Conservation (phyloP, 2,329 filamentous ascomycete genomes). For the Metarhizium humberi region DNA sequence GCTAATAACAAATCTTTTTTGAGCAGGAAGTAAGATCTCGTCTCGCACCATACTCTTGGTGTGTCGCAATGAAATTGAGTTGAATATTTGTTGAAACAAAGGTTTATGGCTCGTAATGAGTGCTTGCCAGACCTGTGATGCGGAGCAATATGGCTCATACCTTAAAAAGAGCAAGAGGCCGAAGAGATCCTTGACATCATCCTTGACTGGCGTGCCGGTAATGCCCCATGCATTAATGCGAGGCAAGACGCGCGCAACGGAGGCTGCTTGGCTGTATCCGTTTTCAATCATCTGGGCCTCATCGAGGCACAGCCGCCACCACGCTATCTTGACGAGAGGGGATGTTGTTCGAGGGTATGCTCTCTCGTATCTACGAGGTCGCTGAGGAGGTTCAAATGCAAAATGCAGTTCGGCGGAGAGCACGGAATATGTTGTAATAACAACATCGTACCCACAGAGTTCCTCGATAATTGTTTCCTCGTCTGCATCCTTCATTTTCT, state of each 20-base stretch:
- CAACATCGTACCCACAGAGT: slow-evolving; percentile 45
- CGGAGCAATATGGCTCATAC: slow-evolving; percentile 65
- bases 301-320: slow-evolving; percentile 76
- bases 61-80: slow-evolving; percentile 67
- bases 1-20: slow-evolving; percentile 79
- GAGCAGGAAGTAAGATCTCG: slow-evolving; percentile 70
- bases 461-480: slow-evolving; percentile 31
- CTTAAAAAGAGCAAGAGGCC: slow-evolving; percentile 75
- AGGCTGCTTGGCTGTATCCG: slow-evolving; percentile 74
- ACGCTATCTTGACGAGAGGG: slow-evolving; percentile 70
- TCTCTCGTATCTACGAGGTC: slow-evolving; percentile 55
- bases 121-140: slow-evolving; percentile 55
- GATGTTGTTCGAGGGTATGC: slow-evolving; percentile 60
- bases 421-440: slow-evolving; percentile 58
- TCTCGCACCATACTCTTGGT: slow-evolving; percentile 73
- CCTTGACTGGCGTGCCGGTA: slow-evolving; percentile 77
- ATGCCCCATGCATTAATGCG: slow-evolving; percentile 86
- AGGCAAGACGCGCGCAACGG: slow-evolving; percentile 70
- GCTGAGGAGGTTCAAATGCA: slow-evolving; percentile 58
- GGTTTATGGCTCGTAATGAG: slow-evolving; percentile 52
- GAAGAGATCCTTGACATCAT: slow-evolving; percentile 66
- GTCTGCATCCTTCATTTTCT: slow-evolving; percentile 22
- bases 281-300: slow-evolving; percentile 92
- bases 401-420: slow-evolving; percentile 77
- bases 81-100: slow-evolving; percentile 61